These are phyloP conservation scores for Xylaria sp. DNA, from an alignment of 2,329 filamentous ascomycete genomes.

Conservation along the genomic window DNA sequence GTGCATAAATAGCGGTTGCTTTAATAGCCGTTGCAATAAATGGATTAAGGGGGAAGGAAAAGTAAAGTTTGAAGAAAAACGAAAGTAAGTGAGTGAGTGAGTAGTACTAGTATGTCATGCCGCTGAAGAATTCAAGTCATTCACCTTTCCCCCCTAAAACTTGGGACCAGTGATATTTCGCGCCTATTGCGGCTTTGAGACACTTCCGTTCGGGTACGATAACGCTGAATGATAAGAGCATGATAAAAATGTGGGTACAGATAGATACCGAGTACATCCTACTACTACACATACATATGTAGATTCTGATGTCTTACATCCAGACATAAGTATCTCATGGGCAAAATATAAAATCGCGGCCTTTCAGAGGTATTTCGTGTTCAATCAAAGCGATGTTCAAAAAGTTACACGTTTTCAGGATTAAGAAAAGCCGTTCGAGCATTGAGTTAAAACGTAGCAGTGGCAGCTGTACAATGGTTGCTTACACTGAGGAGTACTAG, in stretches of 20 bases:
- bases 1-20: neutral
- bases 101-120: neutral
- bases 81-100: neutral
- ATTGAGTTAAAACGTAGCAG: too few relatives aligned
- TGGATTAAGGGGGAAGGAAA: neutral
- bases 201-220: neutral
- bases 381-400: too few relatives aligned
- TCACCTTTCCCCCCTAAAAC: neutral
- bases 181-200: constrained; percentile 12
- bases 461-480: too few relatives aligned
- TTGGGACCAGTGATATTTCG: neutral
- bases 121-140: neutral
- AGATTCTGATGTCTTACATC: too few relatives aligned
- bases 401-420: too few relatives aligned
- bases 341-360: too few relatives aligned
- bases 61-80: neutral
- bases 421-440: too few relatives aligned
- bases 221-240: neutral
- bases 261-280: too few relatives aligned
- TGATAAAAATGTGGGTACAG: neutral
- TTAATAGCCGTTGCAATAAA: neutral
- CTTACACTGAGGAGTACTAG: too few relatives aligned
- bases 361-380: too few relatives aligned
- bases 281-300: neutral
- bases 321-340: too few relatives aligned